Percentiles rank a stretch among this genome's conserved stretches.
Conservation (phyloP, 2,329 filamentous ascomycete species). For the Amauroascus niger region DNA sequence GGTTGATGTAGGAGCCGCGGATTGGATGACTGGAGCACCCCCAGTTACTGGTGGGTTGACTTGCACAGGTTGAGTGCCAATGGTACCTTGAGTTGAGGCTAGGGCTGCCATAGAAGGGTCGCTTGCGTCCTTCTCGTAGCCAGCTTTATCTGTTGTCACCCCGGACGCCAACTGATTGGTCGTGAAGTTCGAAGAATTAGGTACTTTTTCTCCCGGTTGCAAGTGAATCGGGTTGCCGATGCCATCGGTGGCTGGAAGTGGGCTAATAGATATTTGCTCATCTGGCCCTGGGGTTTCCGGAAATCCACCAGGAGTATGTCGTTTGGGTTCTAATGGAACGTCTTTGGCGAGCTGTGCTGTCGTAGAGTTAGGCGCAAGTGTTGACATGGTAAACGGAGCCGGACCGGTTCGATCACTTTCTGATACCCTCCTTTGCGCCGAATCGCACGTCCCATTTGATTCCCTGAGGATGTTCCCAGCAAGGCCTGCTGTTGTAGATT, state of each 20-base stretch:
- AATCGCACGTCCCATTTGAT: constrained; percentile 12
- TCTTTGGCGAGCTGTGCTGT: constrained; percentile 59
- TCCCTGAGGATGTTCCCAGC: constrained; percentile 56
- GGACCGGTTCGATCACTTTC: constrained; percentile 11
- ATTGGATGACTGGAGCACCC: constrained; percentile 38
- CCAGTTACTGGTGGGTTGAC: constrained; percentile 42
- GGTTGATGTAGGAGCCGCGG: constrained; percentile 40
- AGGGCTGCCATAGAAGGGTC: constrained; percentile 39
- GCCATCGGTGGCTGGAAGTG: constrained; percentile 49
- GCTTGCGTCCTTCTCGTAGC: constrained; percentile 67
- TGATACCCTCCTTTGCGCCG: constrained; percentile 11
- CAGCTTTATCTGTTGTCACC: constrained; percentile 62
- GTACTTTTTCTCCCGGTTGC: constrained; percentile 70
- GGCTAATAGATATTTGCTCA: constrained; percentile 42
- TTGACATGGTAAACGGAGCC: constrained; percentile 48
- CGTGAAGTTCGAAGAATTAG: constrained; percentile 54
- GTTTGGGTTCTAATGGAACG: constrained; percentile 50
- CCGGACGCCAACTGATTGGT: constrained; percentile 60
- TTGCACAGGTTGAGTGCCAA: constrained; percentile 30
- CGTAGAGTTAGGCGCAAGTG: constrained; percentile 57
- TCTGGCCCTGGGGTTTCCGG: constrained; percentile 51
- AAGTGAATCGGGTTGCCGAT: constrained; percentile 70
- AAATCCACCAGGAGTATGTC: constrained; percentile 54
- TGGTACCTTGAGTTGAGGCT: constrained; percentile 35
- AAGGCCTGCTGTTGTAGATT: constrained; percentile 60